Conservation (phyloP, 225 moss, liverwort and hornwort genomes). For the Takakia lepidozioides region DNA sequence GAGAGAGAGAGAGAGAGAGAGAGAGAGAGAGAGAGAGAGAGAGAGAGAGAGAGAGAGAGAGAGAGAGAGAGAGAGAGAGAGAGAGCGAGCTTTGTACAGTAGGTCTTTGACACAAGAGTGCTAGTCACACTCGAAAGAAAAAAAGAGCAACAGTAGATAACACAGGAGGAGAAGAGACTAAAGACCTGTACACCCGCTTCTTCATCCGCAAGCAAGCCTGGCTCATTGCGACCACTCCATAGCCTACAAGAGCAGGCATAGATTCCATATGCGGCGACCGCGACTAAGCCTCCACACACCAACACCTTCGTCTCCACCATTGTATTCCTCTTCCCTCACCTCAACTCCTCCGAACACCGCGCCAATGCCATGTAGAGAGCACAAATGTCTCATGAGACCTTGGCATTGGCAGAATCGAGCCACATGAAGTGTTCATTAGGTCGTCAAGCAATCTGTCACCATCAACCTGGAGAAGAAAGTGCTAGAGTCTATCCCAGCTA, state of each 20-base stretch:
- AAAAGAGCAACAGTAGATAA: background rate
- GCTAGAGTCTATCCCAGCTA: too few relatives aligned
- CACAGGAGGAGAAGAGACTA: background rate
- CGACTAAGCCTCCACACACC: slow-evolving; percentile 31
- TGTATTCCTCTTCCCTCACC: slow-evolving; percentile 12
- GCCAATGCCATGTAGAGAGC: too few relatives aligned
- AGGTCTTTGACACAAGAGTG: background rate
- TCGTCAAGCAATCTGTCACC: too few relatives aligned
- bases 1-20: too few relatives aligned
- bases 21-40: too few relatives aligned
- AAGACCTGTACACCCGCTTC: background rate
- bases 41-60: too few relatives aligned
- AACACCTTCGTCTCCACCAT: slow-evolving; percentile 37
- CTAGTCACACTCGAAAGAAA: background rate
- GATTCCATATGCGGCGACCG: slow-evolving; percentile 27
- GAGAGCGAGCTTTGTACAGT: background rate
- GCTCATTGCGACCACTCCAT: slow-evolving; percentile 4
- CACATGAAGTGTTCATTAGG: too few relatives aligned
- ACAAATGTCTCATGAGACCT: too few relatives aligned
- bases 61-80: too few relatives aligned
- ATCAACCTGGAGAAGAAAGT: too few relatives aligned
- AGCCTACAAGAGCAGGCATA: slow-evolving; percentile 23
- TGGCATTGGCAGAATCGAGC: too few relatives aligned
- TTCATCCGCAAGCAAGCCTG: background rate
- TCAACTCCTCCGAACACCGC: too few relatives aligned